A percentile compares a stretch with the other conserved stretches of the same genome.
Conservation (phyloP, 768 basidiomycete species). For the Agaricus bisporus region DNA sequence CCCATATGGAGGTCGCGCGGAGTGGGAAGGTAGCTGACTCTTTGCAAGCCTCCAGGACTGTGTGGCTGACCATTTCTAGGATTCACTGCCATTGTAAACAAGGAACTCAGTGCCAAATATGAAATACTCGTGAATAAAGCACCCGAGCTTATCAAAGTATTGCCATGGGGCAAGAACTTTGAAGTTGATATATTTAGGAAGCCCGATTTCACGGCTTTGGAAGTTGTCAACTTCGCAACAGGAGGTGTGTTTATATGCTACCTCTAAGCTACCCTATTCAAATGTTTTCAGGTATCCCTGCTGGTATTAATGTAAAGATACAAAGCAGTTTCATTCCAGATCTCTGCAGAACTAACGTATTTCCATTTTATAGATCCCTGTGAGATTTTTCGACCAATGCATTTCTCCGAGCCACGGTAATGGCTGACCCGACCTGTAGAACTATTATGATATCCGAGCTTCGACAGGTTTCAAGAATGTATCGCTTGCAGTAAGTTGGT, state of each 20-base stretch:
- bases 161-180: constrained; percentile 74
- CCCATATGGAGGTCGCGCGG: constrained; percentile 85
- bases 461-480: constrained; percentile 87
- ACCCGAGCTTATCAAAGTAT: constrained; percentile 71
- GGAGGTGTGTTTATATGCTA: constrained; percentile 45
- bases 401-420: not conserved
- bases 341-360: not conserved
- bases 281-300: constrained; percentile 59
- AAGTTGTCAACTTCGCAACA: constrained; percentile 78
- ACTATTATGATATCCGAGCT: constrained; percentile 82
- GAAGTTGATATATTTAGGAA: constrained; percentile 74
- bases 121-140: constrained; percentile 69
- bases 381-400: constrained; percentile 21
- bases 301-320: constrained; percentile 69
- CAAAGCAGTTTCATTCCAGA: not conserved
- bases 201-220: constrained; percentile 84
- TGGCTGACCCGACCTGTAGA: constrained; percentile 28
- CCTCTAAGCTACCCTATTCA: not conserved
- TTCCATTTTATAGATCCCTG: constrained; percentile 49
- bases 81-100: constrained; percentile 86
- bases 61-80: constrained; percentile 35
- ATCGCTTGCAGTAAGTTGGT: constrained; percentile 57
- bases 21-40: constrained; percentile 71
- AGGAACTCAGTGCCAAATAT: constrained; percentile 77
- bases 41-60: not conserved